Percentiles rank a stretch among this genome's conserved stretches.
Evolutionary conservation across 805 yeast genomes (phyloP).

Genomic region (Cephaloascus fragrans): DNA sequence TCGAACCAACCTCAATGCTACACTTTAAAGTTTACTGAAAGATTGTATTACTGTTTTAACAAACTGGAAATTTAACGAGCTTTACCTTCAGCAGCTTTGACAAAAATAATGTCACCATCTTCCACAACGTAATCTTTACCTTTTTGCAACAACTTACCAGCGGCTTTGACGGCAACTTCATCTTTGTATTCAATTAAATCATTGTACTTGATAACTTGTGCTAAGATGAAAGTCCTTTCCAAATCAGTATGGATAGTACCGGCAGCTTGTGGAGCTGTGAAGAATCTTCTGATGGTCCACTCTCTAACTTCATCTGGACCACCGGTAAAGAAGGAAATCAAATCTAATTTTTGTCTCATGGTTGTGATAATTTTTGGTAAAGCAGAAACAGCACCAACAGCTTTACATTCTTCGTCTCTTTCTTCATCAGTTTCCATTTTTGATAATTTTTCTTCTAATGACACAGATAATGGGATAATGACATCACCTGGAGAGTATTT

Average conservation of each 20-base stretch:
- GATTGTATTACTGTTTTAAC: too few relatives aligned
- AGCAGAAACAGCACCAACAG: conserved; percentile 64
- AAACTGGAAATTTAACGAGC: too few relatives aligned
- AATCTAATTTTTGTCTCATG: conserved; percentile 79
- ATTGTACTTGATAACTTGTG: conserved; percentile 80
- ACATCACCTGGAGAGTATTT: conserved; percentile 74
- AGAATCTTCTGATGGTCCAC: conserved; percentile 92
- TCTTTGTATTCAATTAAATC: conserved; percentile 68
- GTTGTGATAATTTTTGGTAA: conserved; percentile 78
- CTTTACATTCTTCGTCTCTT: conserved; percentile 67
- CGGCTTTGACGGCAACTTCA: conserved; percentile 73
- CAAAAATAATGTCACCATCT: conserved; percentile 87
- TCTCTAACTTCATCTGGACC: conserved; percentile 97
- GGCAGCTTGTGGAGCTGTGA: conserved; percentile 97
- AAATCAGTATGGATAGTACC: conserved; percentile 96
- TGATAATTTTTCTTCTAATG: conserved; percentile 85
- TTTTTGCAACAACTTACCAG: conserved; percentile 83
- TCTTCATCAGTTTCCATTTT: conserved; percentile 79
- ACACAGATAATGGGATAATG: conserved; percentile 89
- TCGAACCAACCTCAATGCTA: too few relatives aligned
- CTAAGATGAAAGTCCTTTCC: conserved; percentile 90
- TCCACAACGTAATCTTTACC: conserved; percentile 94
- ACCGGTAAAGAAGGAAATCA: conserved; percentile 91
- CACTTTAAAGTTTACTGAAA: too few relatives aligned
- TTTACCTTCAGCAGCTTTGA: conserved; percentile 93